Evolutionary conservation across 2,329 filamentous ascomycete genomes (phyloP).

Genomic region (Sporothrix brasiliensis): DNA sequence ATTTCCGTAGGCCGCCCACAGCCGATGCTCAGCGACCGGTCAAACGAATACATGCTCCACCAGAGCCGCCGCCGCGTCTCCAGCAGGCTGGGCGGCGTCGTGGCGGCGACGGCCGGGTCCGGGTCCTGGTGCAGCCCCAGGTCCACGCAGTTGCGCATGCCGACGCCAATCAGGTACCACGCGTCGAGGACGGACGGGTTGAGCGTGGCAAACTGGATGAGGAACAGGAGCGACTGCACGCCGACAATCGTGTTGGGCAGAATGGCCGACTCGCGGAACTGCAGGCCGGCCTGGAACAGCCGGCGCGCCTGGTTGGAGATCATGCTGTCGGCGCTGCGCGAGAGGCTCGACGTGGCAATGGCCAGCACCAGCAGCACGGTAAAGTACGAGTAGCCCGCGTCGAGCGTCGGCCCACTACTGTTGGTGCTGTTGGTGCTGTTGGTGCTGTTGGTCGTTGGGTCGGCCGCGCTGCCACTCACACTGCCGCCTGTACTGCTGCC

Average conservation of each 20-base stretch:
- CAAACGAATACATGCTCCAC: constrained; percentile 41
- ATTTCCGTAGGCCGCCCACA: constrained; percentile 38
- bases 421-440: too few relatives aligned
- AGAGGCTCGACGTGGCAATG: constrained; percentile 38
- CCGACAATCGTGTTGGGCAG: constrained; percentile 38
- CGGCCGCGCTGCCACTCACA: too few relatives aligned
- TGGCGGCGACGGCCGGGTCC: neutral
- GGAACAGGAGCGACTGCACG: constrained; percentile 38
- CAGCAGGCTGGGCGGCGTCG: constrained; percentile 35
- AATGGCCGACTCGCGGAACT: constrained; percentile 38
- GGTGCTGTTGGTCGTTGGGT: too few relatives aligned
- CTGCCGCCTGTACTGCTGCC: neutral
- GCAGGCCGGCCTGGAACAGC: constrained; percentile 37
- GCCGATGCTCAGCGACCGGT: constrained; percentile 38
- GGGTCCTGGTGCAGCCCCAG: constrained; percentile 39
- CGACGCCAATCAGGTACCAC: constrained; percentile 39
- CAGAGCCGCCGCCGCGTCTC: constrained; percentile 38
- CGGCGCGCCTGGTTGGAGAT: constrained; percentile 37
- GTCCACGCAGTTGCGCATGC: constrained; percentile 39
- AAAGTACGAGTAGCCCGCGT: constrained; percentile 37
- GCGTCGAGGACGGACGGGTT: constrained; percentile 38
- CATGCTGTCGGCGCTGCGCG: constrained; percentile 38
- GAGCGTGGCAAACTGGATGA: constrained; percentile 39
- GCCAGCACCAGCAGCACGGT: constrained; percentile 38
- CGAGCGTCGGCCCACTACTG: too few relatives aligned